A percentile compares a stretch with the other conserved stretches of the same genome.
These are phyloP conservation scores for Coemansia pectinata DNA, from an alignment of 192 early-diverging fungal species.

Conservation along the genomic window DNA sequence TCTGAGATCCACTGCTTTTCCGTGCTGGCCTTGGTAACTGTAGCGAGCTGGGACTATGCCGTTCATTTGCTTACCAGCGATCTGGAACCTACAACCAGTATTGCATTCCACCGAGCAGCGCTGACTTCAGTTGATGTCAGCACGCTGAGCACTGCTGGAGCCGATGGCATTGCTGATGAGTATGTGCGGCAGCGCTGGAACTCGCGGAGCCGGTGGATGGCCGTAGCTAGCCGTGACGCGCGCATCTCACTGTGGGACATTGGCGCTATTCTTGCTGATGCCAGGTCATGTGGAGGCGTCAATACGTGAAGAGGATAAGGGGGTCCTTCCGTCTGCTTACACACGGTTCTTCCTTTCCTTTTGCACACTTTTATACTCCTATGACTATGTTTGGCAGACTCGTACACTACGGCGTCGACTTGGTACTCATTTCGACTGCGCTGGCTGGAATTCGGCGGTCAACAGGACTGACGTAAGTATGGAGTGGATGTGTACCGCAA, in stretches of 20 bases:
- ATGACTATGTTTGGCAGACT: constrained; percentile 30
- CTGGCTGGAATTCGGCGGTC: constrained; percentile 44
- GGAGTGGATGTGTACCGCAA: not conserved
- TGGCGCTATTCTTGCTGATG: not conserved
- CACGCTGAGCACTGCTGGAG: constrained; percentile 13
- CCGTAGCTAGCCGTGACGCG: constrained; percentile 39
- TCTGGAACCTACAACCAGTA: constrained; percentile 4
- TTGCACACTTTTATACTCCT: not conserved
- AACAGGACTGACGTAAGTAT: constrained; percentile 34
- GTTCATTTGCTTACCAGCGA: constrained; percentile 20
- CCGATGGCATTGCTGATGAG: constrained; percentile 15
- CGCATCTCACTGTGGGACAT: constrained; percentile 48
- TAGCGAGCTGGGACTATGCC: constrained; percentile 49
- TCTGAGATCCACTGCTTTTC: constrained; percentile 36
- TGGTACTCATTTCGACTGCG: constrained; percentile 36
- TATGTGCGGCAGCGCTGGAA: constrained; percentile 40
- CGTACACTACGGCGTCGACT: constrained; percentile 29
- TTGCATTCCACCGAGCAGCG: constrained; percentile 40
- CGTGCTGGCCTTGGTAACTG: constrained; percentile 16
- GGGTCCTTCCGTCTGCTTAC: not conserved
- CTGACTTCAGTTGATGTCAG: constrained; percentile 42
- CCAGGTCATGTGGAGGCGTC: not conserved
- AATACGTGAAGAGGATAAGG: not conserved
- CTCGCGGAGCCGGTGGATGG: constrained; percentile 44
- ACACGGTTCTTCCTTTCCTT: not conserved